These are phyloP conservation scores for Colletotrichum cuscutae DNA, from an alignment of 2,329 filamentous ascomycete genomes.

Conservation along the genomic window DNA sequence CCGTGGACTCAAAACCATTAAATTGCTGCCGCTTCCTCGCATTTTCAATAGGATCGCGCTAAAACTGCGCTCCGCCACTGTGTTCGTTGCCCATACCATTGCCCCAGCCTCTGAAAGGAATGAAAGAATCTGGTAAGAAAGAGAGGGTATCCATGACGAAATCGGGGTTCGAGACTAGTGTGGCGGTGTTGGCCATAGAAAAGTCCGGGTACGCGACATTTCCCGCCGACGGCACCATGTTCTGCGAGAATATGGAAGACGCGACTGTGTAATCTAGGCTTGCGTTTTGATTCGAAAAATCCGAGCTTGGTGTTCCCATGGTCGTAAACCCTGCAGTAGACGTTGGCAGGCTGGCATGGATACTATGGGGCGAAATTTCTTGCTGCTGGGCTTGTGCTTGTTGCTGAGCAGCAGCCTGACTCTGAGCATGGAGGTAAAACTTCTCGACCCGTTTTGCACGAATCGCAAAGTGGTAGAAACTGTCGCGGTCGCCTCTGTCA, in stretches of 20 bases:
- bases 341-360: background rate
- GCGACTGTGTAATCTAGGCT: background rate
- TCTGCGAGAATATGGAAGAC: constrained; percentile 7
- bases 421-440: constrained; percentile 23
- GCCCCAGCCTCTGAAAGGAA: constrained; percentile 24
- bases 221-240: background rate
- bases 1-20: background rate
- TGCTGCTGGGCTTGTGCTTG: background rate
- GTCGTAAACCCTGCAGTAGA: background rate
- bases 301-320: constrained; percentile 1
- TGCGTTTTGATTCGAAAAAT: background rate
- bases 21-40: background rate
- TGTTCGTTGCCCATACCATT: background rate
- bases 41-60: background rate
- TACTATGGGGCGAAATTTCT: background rate
- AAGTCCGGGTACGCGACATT: background rate
- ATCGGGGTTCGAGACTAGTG: background rate
- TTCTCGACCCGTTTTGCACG: constrained; percentile 30
- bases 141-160: constrained; percentile 2
- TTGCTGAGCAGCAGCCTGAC: background rate
- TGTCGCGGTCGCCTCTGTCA: constrained; percentile 35
- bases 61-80: constrained; percentile 1
- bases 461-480: constrained; percentile 39
- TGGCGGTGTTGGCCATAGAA: background rate
- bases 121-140: constrained; percentile 17